These are phyloP conservation scores for Pseudisothecium myosuroides DNA, from an alignment of 225 moss, liverwort and hornwort genomes.

Conservation along the genomic window DNA sequence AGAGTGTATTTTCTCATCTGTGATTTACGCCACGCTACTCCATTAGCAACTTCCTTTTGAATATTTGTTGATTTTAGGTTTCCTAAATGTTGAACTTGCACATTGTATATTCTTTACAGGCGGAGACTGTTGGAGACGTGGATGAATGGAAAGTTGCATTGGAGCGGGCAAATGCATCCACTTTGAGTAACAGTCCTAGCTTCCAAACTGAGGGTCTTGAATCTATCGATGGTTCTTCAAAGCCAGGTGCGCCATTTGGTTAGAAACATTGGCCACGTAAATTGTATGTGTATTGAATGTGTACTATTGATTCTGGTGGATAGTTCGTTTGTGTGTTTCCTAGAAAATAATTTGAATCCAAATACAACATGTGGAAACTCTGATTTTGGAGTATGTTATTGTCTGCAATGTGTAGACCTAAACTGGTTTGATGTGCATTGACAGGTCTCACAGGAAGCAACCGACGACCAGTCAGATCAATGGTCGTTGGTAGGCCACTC, in stretches of 20 bases:
- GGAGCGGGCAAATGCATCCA: slow-evolving; percentile 87
- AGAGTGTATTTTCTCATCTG: not conserved
- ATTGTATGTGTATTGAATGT: not conserved
- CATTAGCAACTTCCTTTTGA: not conserved
- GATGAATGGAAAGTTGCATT: slow-evolving; percentile 98
- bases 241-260: slow-evolving; percentile 38
- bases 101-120: slow-evolving; percentile 8
- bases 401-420: not conserved
- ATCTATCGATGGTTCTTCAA: slow-evolving; percentile 69
- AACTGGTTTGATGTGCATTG: not conserved
- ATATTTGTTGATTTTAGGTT: too few species aligned
- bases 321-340: not conserved
- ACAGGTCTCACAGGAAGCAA: slow-evolving; percentile 40
- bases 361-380: not conserved
- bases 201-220: slow-evolving; percentile 81
- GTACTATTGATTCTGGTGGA: not conserved
- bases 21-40: not conserved
- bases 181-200: slow-evolving; percentile 67
- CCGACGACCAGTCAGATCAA: slow-evolving; percentile 64
- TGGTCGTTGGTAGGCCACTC: slow-evolving; percentile 92
- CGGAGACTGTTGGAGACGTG: slow-evolving; percentile 89
- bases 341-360: not conserved
- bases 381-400: not conserved
- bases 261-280: not conserved
- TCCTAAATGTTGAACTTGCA: too few species aligned